Evolutionary conservation across 2,329 filamentous ascomycete genomes (phyloP).

Genomic region (Anisogramma anomala): DNA sequence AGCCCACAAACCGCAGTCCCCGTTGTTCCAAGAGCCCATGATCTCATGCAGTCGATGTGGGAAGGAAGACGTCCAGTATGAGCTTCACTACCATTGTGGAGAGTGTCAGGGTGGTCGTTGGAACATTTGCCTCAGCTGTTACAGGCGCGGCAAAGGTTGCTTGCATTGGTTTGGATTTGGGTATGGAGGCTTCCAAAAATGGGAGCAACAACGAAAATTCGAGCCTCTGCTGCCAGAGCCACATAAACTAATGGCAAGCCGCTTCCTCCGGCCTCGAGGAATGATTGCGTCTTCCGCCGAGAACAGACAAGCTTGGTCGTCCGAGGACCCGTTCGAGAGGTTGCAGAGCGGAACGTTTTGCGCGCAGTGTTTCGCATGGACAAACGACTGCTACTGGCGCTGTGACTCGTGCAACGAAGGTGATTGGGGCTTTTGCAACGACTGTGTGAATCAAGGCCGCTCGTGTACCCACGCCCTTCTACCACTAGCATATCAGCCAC

Average conservation of each 20-base stretch:
- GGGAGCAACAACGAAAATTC: conserved; percentile 41
- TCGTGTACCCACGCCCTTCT: conserved; percentile 75
- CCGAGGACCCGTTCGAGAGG: conserved; percentile 54
- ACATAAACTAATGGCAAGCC: conserved; percentile 47
- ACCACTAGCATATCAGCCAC: conserved; percentile 54
- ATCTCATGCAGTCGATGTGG: conserved; percentile 63
- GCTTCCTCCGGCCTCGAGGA: conserved; percentile 40
- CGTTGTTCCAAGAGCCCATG: conserved; percentile 56
- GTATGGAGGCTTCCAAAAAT: conserved; percentile 55
- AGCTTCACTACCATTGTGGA: conserved; percentile 73
- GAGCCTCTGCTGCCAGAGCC: conserved; percentile 34
- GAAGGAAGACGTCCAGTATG: conserved; percentile 65
- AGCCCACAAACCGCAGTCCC: conserved; percentile 32
- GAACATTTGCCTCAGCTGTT: conserved; percentile 73
- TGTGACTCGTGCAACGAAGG: conserved; percentile 81
- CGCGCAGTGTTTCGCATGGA: conserved; percentile 57
- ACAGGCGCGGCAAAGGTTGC: conserved; percentile 65
- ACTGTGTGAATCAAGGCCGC: conserved; percentile 70
- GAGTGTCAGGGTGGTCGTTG: conserved; percentile 60
- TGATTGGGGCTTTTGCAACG: conserved; percentile 89
- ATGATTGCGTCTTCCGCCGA: conserved; percentile 39
- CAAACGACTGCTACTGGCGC: conserved; percentile 82
- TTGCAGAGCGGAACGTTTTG: conserved; percentile 79
- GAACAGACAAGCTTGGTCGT: conserved; percentile 46
- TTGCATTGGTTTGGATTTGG: conserved; percentile 84